Percentiles rank a stretch among this genome's conserved stretches.
These are phyloP conservation scores for Pelargonium nanum DNA, from an alignment of 345 rosid species.

Conservation along the genomic window DNA sequence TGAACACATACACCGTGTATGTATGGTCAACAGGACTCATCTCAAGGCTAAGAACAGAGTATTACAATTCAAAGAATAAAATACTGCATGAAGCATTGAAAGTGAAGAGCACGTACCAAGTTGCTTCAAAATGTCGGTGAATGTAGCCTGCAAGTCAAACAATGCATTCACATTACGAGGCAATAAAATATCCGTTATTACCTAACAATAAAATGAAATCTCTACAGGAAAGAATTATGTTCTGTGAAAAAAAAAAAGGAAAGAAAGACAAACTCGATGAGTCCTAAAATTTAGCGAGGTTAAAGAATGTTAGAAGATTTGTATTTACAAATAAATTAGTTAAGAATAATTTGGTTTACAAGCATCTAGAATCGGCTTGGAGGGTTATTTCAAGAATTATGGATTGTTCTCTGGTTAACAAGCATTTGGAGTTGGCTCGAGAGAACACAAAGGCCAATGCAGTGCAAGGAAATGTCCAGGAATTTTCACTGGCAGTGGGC, in stretches of 20 bases:
- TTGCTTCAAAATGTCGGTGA: conserved; percentile 71
- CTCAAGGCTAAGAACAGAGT: neutral
- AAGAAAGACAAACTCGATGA: no score
- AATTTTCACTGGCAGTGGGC: neutral
- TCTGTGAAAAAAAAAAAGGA: no score
- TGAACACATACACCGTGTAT: neutral
- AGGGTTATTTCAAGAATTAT: neutral
- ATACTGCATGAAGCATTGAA: neutral
- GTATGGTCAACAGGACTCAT: no score
- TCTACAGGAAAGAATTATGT: neutral
- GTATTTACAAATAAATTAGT: neutral
- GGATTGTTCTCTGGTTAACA: neutral
- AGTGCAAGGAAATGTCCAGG: neutral
- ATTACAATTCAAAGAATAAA: neutral
- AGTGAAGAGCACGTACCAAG: conserved; percentile 44
- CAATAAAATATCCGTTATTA: no score
- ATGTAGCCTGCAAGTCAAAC: conserved; percentile 73
- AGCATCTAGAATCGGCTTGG: neutral
- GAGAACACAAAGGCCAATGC: neutral
- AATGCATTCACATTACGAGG: conserved; percentile 2
- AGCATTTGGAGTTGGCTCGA: neutral
- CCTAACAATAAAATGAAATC: no score
- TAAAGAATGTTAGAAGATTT: neutral
- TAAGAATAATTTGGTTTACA: neutral
- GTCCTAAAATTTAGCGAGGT: no score